Percentiles rank a stretch among this genome's conserved stretches.
These are phyloP conservation scores for Flaveria brownii DNA, from an alignment of 129 eudicot genomes.

Conservation along the genomic window DNA sequence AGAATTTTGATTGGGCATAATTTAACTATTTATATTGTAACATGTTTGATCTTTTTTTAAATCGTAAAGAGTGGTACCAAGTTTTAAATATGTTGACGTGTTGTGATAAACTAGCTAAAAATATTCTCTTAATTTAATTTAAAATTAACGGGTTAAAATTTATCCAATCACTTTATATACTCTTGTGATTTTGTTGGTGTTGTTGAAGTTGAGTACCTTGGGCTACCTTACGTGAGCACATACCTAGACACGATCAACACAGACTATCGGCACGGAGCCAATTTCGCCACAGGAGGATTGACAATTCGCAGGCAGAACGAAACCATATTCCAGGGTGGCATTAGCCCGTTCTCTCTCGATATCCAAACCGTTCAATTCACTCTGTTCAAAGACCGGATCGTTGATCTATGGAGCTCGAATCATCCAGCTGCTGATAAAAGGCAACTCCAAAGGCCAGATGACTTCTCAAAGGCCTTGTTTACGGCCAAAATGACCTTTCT, in stretches of 20 bases:
- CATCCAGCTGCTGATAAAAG: constrained; percentile 35
- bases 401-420: constrained; percentile 54
- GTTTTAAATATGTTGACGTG: too few species aligned
- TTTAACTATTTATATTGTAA: too few species aligned
- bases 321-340: constrained; percentile 53
- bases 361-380: constrained; percentile 64
- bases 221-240: constrained; percentile 64
- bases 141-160: too few species aligned
- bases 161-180: background rate
- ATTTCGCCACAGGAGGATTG: constrained; percentile 87
- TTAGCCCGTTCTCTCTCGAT: constrained; percentile 73
- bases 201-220: constrained; percentile 56
- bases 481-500: constrained; percentile 79
- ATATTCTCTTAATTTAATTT: too few species aligned
- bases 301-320: constrained; percentile 57
- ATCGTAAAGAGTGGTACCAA: too few species aligned
- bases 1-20: too few species aligned
- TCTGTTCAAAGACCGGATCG: constrained; percentile 57
- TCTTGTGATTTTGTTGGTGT: background rate
- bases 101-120: too few species aligned
- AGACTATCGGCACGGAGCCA: constrained; percentile 72
- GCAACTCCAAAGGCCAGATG: constrained; percentile 56
- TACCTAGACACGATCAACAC: constrained; percentile 72
- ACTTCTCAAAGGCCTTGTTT: constrained; percentile 57
- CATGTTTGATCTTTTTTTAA: too few species aligned